These are phyloP conservation scores for baker's yeast (Saccharomyces cerevisiae) DNA, from an alignment of 805 yeast species.

Conservation along the genomic window DNA sequence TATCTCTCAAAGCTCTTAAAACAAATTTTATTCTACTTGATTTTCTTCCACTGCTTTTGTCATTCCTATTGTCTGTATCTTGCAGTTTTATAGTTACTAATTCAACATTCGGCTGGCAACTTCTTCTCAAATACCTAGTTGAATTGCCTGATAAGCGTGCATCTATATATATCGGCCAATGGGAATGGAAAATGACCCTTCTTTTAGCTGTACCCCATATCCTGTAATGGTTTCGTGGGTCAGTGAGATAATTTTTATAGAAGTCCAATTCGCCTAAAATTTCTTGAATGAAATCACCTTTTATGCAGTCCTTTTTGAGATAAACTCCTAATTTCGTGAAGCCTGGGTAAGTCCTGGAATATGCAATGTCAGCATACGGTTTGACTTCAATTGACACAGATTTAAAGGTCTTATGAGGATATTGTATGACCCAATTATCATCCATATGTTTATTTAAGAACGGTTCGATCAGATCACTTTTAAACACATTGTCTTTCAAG, in stretches of 20 bases:
- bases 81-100: conserved; percentile 40
- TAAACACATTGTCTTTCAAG: conserved; percentile 34
- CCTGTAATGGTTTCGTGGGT: conserved; percentile 68
- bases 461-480: conserved; percentile 31
- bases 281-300: conserved; percentile 49
- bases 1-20: conserved; percentile 47
- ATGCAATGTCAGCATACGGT: conserved; percentile 50
- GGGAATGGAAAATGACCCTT: conserved; percentile 47
- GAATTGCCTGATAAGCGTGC: conserved; percentile 79
- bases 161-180: conserved; percentile 62
- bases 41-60: not conserved
- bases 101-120: conserved; percentile 71
- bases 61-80: conserved; percentile 18
- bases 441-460: conserved; percentile 46
- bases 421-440: conserved; percentile 20
- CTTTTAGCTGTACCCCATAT: conserved; percentile 63
- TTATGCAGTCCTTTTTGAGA: conserved; percentile 33
- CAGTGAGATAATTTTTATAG: conserved; percentile 51
- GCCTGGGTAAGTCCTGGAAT: conserved; percentile 58
- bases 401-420: conserved; percentile 11
- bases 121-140: conserved; percentile 63
- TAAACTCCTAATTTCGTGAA: conserved; percentile 62
- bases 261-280: conserved; percentile 66
- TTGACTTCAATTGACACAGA: conserved; percentile 37
- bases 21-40: conserved; percentile 40